These are phyloP conservation scores for Pseudohalonectria lignicola DNA, from an alignment of 2,329 filamentous ascomycete species.

Conservation along the genomic window DNA sequence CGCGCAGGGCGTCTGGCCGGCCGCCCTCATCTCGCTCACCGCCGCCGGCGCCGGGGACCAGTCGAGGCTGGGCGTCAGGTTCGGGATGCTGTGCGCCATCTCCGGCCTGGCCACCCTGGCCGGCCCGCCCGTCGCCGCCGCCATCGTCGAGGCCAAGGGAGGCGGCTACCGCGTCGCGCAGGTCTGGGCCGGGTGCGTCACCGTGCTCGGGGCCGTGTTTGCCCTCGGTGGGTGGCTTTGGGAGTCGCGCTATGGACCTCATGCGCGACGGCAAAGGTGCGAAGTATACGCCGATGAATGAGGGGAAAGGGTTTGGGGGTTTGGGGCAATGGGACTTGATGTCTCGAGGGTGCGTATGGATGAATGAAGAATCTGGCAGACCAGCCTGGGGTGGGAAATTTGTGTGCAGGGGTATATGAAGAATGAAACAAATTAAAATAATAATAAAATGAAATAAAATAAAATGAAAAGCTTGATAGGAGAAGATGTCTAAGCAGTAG, in stretches of 20 bases:
- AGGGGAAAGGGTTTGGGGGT: neutral
- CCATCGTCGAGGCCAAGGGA: constrained; percentile 5
- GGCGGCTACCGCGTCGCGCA: constrained; percentile 7
- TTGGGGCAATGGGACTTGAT: neutral
- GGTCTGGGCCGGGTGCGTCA: constrained; percentile 9
- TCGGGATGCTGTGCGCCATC: constrained; percentile 30
- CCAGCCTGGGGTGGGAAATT: too few species aligned
- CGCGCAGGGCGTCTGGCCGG: constrained; percentile 22
- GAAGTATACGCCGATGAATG: too few species aligned
- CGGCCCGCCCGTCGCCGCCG: constrained; percentile 21
- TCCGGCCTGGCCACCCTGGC: constrained; percentile 27
- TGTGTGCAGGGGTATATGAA: too few species aligned
- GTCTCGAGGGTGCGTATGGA: too few species aligned
- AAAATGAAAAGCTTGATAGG: neutral
- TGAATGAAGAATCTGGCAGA: too few species aligned
- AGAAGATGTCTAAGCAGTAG: too few species aligned
- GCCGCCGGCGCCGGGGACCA: too few species aligned
- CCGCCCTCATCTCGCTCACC: constrained; percentile 24
- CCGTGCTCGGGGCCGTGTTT: constrained; percentile 5
- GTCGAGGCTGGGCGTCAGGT: constrained; percentile 27
- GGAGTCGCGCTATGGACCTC: too few species aligned
- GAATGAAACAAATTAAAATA: too few species aligned
- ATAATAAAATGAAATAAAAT: neutral
- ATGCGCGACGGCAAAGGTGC: too few species aligned
- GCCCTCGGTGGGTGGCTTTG: too few species aligned